Conservation (phyloP, 192 early-diverging fungal species). For the Coemansia asiatica region DNA sequence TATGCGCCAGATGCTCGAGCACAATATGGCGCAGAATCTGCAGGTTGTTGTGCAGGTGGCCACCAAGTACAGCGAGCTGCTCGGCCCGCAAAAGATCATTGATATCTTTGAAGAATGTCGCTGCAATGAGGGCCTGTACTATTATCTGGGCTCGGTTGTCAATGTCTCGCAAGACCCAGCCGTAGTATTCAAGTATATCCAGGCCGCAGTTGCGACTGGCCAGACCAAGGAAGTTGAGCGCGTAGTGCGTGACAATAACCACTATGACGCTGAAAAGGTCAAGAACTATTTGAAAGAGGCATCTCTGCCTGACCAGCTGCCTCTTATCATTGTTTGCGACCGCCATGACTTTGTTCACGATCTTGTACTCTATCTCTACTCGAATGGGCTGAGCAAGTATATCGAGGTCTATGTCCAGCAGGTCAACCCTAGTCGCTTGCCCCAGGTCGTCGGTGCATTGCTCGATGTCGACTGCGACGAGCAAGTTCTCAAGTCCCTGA, state of each 20-base stretch:
- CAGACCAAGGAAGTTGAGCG: conserved; percentile 98
- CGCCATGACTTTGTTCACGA: conserved; percentile 97
- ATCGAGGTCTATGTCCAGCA: conserved; percentile 99
- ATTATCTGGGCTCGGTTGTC: conserved; percentile 94
- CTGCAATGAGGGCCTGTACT: conserved; percentile 94
- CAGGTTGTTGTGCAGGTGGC: conserved; percentile 94
- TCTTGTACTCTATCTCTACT: conserved; percentile 92
- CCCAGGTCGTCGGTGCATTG: conserved; percentile 93
- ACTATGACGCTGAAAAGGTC: conserved; percentile 97
- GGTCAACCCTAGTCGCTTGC: conserved; percentile 92
- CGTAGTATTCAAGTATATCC: conserved; percentile 99
- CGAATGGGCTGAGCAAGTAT: conserved; percentile 90
- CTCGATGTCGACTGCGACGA: conserved; percentile 99
- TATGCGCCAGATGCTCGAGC: conserved; percentile 88
- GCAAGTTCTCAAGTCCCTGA: conserved; percentile 81
- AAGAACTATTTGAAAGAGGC: conserved; percentile 99
- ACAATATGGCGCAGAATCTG: conserved; percentile 92
- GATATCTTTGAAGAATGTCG: conserved; percentile 89
- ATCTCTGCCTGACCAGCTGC: conserved; percentile 92
- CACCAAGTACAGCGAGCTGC: conserved; percentile 95
- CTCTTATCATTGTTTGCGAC: conserved; percentile 98
- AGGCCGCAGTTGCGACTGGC: conserved; percentile 88
- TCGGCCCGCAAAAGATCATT: conserved; percentile 85
- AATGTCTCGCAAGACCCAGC: conserved; percentile 93
- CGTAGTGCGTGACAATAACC: conserved; percentile 93